Percentiles rank a stretch among this genome's conserved stretches.
phyloP scores from a whole-genome alignment of 2,329 filamentous ascomycete genomes.

The Whalleya microplaca region DNA sequence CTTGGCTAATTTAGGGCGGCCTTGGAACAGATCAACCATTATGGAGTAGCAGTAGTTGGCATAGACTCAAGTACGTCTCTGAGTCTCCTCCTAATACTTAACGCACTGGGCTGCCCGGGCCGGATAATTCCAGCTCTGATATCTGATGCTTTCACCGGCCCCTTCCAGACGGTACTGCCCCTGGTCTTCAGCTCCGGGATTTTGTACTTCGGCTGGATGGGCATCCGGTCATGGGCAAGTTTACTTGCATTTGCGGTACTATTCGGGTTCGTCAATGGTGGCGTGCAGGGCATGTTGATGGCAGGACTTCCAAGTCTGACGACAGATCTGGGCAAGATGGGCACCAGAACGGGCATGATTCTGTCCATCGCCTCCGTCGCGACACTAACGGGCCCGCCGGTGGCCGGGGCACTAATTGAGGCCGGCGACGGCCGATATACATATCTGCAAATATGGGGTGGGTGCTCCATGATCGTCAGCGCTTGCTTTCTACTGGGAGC shows the following conservation, averaged over 20 bases:
- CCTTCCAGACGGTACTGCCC: slow-evolving; percentile 52
- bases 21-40: neutral
- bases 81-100: slow-evolving; percentile 53
- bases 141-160: slow-evolving; percentile 46
- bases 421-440: slow-evolving; percentile 45
- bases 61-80: slow-evolving; percentile 34
- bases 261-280: slow-evolving; percentile 20
- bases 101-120: slow-evolving; percentile 50
- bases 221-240: slow-evolving; percentile 34
- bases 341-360: slow-evolving; percentile 55
- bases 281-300: slow-evolving; percentile 17
- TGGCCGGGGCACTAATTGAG: slow-evolving; percentile 54
- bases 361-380: slow-evolving; percentile 53
- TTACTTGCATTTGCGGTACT: slow-evolving; percentile 16
- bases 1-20: neutral
- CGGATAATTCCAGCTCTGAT: slow-evolving; percentile 49
- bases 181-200: slow-evolving; percentile 31
- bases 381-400: slow-evolving; percentile 52
- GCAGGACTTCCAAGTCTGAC: slow-evolving; percentile 33
- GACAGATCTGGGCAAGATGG: slow-evolving; percentile 52
- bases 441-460: slow-evolving; percentile 43
- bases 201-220: slow-evolving; percentile 49
- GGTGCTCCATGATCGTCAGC: slow-evolving; percentile 4
- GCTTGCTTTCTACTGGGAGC: neutral
- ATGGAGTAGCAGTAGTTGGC: neutral